Conservation (phyloP, 148 eudicot species). For the Simmondsia chinensis region DNA sequence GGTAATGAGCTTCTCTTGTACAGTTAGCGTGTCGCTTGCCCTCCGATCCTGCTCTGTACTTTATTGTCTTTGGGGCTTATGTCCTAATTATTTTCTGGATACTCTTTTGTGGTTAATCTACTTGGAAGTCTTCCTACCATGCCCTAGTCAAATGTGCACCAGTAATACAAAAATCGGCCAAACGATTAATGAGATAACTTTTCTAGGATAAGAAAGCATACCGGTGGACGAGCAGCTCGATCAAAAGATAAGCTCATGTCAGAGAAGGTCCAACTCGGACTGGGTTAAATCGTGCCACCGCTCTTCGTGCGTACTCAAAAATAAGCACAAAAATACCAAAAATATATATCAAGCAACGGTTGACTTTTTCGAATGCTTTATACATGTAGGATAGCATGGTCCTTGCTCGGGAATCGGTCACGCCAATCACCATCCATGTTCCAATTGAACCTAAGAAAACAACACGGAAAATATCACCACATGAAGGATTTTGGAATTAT, state of each 20-base stretch:
- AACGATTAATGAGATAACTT: no score
- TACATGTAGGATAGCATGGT: slow-evolving; percentile 26
- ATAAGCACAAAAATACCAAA: slow-evolving; percentile 54
- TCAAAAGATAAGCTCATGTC: slow-evolving; percentile 15
- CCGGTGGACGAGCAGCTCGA: slow-evolving; percentile 5
- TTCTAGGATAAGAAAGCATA: no score
- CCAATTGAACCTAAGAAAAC: slow-evolving; percentile 40
- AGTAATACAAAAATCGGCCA: no score
- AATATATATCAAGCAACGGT: slow-evolving; percentile 33
- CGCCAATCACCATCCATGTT: slow-evolving; percentile 20
- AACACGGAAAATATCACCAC: not conserved
- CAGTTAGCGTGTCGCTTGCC: no score
- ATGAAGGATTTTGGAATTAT: no score
- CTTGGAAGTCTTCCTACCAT: no score
- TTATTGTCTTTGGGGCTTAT: no score
- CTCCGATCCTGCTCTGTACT: no score
- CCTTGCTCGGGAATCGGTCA: slow-evolving; percentile 23
- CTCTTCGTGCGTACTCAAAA: slow-evolving; percentile 49
- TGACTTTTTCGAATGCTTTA: slow-evolving; percentile 28
- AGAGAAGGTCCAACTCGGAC: slow-evolving; percentile 47
- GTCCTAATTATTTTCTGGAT: no score
- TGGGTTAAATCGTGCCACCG: slow-evolving; percentile 53
- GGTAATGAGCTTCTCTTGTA: no score
- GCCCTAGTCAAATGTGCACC: no score
- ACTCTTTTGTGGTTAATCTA: no score